phyloP scores from a whole-genome alignment of 495 filamentous ascomycete genomes.

The Clohesyomyces aquaticus region DNA sequence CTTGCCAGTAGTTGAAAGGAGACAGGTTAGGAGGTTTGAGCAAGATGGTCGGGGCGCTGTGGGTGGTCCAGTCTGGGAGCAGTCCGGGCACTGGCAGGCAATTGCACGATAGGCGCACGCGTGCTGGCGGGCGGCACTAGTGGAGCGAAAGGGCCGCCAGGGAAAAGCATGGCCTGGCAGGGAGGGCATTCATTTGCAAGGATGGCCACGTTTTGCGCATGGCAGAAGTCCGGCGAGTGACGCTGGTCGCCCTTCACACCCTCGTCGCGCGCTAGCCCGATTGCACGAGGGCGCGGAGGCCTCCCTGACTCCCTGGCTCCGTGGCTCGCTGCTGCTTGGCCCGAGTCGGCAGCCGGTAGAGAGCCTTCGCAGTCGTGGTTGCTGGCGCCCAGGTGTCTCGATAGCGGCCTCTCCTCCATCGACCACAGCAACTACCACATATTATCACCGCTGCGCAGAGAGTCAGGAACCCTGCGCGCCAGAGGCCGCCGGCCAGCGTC shows the following conservation, averaged over 20 bases:
- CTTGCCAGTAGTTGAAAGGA: conserved; percentile 37
- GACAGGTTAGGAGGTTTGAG: conserved; percentile 23
- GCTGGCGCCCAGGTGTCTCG: too few species aligned
- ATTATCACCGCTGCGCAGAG: too few species aligned
- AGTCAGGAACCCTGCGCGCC: too few species aligned
- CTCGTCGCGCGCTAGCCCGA: too few species aligned
- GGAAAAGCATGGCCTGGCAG: neutral
- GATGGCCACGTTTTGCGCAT: neutral
- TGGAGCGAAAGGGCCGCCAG: conserved; percentile 1
- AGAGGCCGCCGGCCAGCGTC: too few species aligned
- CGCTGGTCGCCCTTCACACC: neutral
- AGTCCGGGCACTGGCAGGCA: conserved; percentile 4
- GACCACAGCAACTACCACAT: too few species aligned
- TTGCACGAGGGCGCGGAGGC: neutral
- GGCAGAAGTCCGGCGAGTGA: neutral
- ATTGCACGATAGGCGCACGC: conserved; percentile 41
- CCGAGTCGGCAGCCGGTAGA: too few species aligned
- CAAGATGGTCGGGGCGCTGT: conserved; percentile 16
- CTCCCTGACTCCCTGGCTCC: too few species aligned
- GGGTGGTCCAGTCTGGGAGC: conserved; percentile 10
- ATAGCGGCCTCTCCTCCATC: too few species aligned
- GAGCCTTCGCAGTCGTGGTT: too few species aligned
- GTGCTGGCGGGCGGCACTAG: neutral
- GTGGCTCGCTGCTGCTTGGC: too few species aligned
- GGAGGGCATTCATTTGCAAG: too few species aligned